A percentile compares a stretch with the other conserved stretches of the same genome.
These are phyloP conservation scores for Echium plantagineum DNA, from an alignment of 257 asterid species.

Conservation along the genomic window DNA sequence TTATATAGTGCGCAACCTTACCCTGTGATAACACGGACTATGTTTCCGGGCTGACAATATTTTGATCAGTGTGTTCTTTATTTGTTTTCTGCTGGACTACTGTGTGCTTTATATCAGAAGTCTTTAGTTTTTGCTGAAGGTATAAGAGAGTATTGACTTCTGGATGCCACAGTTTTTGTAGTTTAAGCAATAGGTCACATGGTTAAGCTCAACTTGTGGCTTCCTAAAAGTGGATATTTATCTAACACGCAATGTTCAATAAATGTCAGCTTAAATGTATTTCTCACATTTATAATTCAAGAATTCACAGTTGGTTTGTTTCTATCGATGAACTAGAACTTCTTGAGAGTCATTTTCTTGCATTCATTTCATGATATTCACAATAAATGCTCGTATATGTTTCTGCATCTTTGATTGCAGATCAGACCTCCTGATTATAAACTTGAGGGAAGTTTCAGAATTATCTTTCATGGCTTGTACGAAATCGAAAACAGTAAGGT, in stretches of 20 bases:
- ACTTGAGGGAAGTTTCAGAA: slow-evolving; percentile 16
- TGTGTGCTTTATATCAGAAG: not conserved
- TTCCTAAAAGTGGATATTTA: slow-evolving; percentile 14
- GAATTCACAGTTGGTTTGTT: slow-evolving; percentile 26
- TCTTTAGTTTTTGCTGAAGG: slow-evolving; percentile 2
- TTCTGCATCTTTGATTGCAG: slow-evolving; percentile 22
- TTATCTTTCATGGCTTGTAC: slow-evolving; percentile 44
- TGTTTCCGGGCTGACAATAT: too few relatives aligned
- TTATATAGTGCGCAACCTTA: too few relatives aligned
- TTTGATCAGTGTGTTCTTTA: too few relatives aligned
- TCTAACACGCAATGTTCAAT: slow-evolving; percentile 20
- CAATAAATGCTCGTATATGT: slow-evolving; percentile 5
- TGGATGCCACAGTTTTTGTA: slow-evolving; percentile 7
- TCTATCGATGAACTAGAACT: slow-evolving; percentile 25
- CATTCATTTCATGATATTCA: slow-evolving; percentile 8
- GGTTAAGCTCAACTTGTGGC: slow-evolving; percentile 45
- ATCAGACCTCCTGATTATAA: slow-evolving; percentile 15
- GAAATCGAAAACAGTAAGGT: slow-evolving; percentile 77
- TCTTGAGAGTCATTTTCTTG: slow-evolving; percentile 24
- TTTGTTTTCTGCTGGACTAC: not conserved
- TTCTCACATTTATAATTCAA: slow-evolving; percentile 47
- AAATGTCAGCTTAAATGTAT: slow-evolving; percentile 19
- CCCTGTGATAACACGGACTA: too few relatives aligned
- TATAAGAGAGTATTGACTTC: slow-evolving; percentile 21
- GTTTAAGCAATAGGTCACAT: slow-evolving; percentile 37